Percentiles rank a stretch among this genome's conserved stretches.
These are phyloP conservation scores for Balamuthia mandrillaris DNA, from an alignment of 208 protist species.

Conservation along the genomic window DNA sequence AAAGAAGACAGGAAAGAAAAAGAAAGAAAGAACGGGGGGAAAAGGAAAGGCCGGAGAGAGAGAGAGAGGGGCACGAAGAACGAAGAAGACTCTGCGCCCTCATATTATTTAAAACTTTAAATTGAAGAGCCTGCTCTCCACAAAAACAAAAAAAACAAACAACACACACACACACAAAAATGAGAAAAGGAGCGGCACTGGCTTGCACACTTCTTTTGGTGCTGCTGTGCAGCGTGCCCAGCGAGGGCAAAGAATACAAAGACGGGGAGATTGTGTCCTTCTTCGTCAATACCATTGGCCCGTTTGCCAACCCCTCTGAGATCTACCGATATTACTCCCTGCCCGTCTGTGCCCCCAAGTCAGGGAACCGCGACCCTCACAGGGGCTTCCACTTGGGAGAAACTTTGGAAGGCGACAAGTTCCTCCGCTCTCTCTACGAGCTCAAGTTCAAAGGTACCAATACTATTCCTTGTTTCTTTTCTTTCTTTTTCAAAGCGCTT, in stretches of 20 bases:
- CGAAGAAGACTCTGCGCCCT: too few species aligned
- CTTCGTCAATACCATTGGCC: constrained; percentile 74
- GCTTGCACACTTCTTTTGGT: background rate
- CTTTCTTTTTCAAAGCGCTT: background rate
- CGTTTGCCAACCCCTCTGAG: constrained; percentile 80
- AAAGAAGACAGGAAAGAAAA: background rate
- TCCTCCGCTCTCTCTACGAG: constrained; percentile 43
- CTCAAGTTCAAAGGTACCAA: constrained; percentile 47
- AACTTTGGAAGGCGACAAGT: constrained; percentile 68
- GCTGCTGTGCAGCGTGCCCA: background rate
- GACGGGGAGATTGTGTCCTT: constrained; percentile 47
- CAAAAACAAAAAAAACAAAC: background rate
- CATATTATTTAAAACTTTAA: too few species aligned
- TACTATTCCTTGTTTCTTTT: background rate
- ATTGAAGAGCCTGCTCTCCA: too few species aligned
- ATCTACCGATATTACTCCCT: constrained; percentile 79
- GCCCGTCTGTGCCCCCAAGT: constrained; percentile 69
- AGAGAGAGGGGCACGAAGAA: too few species aligned
- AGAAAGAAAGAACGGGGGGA: too few species aligned
- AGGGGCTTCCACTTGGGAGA: constrained; percentile 56
- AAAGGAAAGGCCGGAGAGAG: too few species aligned
- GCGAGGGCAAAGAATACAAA: constrained; percentile 13
- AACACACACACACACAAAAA: background rate
- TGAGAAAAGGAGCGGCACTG: background rate
- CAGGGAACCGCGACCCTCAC: constrained; percentile 31